Conservation (phyloP, 768 basidiomycete genomes). For the Astraeus odoratus region DNA sequence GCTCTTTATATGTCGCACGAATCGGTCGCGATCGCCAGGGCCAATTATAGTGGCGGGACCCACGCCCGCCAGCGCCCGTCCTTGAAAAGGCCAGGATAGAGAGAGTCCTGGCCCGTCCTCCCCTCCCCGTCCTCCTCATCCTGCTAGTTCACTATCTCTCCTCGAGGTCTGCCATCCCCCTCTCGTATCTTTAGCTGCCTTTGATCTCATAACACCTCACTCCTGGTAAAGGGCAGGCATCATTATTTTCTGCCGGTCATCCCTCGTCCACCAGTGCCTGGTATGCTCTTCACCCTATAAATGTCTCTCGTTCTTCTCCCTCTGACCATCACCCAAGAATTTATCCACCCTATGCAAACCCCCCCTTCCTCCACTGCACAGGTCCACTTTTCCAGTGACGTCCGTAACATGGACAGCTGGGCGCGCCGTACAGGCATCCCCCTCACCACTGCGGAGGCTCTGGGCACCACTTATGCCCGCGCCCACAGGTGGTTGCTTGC, state of each 20-base stretch:
- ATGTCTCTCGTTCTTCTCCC: conserved; percentile 6
- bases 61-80: conserved; percentile 29
- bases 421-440: conserved; percentile 73
- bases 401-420: conserved; percentile 80
- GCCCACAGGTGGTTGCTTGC: conserved; percentile 70
- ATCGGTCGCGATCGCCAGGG: conserved; percentile 47
- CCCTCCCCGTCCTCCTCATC: conserved; percentile 25
- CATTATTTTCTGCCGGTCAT: conserved; percentile 3
- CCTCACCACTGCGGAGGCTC: conserved; percentile 74
- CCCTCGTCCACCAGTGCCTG: conserved; percentile 9
- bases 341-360: conserved; percentile 20
- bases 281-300: conserved; percentile 22
- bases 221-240: conserved; percentile 29
- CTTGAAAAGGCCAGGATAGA: conserved; percentile 34
- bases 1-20: conserved; percentile 42
- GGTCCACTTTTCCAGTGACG: conserved; percentile 74
- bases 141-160: too few species aligned
- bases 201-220: conserved; percentile 9
- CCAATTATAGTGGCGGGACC: conserved; percentile 41
- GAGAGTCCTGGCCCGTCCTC: conserved; percentile 13
- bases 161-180: too few species aligned
- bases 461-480: conserved; percentile 74
- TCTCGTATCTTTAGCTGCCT: conserved; percentile 7
- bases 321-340: not conserved
- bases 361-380: conserved; percentile 40